Conservation (phyloP, 768 basidiomycete genomes). For the Fomitopsis serialis region DNA sequence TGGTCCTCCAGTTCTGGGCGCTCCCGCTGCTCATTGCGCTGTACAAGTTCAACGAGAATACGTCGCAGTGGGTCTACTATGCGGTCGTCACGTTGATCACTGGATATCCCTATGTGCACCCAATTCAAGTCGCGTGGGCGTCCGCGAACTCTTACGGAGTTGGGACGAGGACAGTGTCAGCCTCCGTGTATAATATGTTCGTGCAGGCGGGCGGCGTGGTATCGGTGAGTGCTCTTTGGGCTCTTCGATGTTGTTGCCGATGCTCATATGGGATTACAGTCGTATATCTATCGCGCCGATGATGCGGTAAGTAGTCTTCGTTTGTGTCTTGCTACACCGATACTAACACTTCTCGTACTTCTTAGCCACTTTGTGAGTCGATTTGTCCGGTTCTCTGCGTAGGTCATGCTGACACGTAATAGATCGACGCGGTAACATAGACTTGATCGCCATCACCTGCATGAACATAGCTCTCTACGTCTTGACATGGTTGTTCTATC, state of each 20-base stretch:
- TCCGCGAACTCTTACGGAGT: constrained; percentile 60
- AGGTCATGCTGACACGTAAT: constrained; percentile 1
- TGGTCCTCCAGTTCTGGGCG: constrained; percentile 58
- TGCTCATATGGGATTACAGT: constrained; percentile 15
- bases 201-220: constrained; percentile 53
- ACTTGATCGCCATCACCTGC: constrained; percentile 45
- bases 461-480: constrained; percentile 53
- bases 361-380: constrained; percentile 21
- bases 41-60: constrained; percentile 41
- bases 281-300: constrained; percentile 54
- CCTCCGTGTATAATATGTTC: constrained; percentile 58
- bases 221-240: constrained; percentile 23
- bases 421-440: constrained; percentile 59
- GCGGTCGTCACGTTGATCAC: constrained; percentile 50
- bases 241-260: constrained; percentile 8
- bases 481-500: constrained; percentile 51
- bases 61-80: constrained; percentile 55
- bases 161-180: constrained; percentile 42
- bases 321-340: neutral
- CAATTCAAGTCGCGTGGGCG: constrained; percentile 43
- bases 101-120: constrained; percentile 37
- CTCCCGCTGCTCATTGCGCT: constrained; percentile 56
- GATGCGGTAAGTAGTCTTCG: constrained; percentile 26
- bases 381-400: neutral
- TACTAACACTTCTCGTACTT: neutral